phyloP scores from a whole-genome alignment of 148 eudicot genomes.

The Persicaria tinctoria region DNA sequence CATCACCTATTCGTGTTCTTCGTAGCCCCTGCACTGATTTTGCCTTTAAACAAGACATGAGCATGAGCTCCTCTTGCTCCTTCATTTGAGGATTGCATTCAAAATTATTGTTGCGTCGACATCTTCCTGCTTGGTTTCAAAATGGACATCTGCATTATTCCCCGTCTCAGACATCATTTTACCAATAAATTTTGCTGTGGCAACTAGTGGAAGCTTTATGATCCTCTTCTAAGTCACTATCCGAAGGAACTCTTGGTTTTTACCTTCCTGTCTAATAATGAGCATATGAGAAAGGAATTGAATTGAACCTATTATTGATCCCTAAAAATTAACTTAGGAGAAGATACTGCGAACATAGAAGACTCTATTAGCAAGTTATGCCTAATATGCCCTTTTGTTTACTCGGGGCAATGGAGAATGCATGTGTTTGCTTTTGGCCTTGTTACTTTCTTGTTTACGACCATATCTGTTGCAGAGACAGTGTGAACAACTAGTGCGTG shows the following conservation, averaged over 20 bases:
- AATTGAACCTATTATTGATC: no score
- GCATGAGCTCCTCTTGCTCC: not conserved
- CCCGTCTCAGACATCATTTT: not conserved
- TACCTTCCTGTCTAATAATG: no score
- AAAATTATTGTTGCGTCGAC: not conserved
- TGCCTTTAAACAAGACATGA: not conserved
- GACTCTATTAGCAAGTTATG: no score
- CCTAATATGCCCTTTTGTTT: not conserved
- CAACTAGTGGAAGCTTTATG: not conserved
- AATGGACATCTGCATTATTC: no score
- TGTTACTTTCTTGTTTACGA: not conserved
- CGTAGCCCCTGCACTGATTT: not conserved
- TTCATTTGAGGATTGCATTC: not conserved
- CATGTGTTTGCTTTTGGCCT: not conserved
- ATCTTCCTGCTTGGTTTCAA: not conserved
- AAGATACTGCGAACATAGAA: no score
- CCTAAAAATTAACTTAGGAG: no score
- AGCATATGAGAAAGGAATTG: no score
- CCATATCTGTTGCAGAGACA: conserved; percentile 52
- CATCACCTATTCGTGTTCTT: not conserved
- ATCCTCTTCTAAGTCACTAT: not conserved
- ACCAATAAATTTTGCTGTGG: not conserved
- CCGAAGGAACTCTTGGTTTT: not conserved
- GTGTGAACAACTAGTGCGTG: conserved; percentile 81
- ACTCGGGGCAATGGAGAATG: not conserved